A percentile compares a stretch with the other conserved stretches of the same genome.
phyloP scores from a whole-genome alignment of 2,329 filamentous ascomycete genomes.

The Monosporascus ibericus region DNA sequence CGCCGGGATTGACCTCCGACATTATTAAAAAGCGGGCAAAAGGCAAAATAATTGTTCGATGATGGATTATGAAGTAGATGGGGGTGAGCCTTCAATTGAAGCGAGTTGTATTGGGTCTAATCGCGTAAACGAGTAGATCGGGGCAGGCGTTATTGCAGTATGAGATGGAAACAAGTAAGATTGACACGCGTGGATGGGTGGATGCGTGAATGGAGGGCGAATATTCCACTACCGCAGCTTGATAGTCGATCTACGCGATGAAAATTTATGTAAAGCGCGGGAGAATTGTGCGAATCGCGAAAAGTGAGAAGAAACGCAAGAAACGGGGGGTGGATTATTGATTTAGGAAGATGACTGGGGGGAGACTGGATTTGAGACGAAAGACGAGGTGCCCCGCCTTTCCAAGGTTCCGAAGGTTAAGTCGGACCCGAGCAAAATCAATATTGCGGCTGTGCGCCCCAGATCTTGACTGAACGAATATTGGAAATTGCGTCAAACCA shows the following conservation, averaged over 20 bases:
- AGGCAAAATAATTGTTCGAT: background rate
- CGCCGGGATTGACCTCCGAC: background rate
- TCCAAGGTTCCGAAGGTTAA: no score
- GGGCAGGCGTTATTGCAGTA: background rate
- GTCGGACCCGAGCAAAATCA: background rate
- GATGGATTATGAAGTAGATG: background rate
- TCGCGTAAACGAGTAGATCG: background rate
- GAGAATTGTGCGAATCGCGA: background rate
- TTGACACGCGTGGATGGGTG: background rate
- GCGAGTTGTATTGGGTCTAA: background rate
- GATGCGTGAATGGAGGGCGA: background rate
- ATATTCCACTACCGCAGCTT: background rate
- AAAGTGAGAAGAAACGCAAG: background rate
- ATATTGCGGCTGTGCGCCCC: background rate
- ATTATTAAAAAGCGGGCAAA: background rate
- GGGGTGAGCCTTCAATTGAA: background rate
- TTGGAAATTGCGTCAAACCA: background rate
- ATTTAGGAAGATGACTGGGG: background rate
- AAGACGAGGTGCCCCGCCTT: no score
- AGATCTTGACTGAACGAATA: background rate
- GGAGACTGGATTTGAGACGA: no score
- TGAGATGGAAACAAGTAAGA: background rate
- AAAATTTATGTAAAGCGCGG: background rate
- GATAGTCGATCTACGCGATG: background rate
- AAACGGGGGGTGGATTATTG: background rate